Conservation (phyloP, 306 rosid genomes). For the Pterocarpus santalinus region DNA sequence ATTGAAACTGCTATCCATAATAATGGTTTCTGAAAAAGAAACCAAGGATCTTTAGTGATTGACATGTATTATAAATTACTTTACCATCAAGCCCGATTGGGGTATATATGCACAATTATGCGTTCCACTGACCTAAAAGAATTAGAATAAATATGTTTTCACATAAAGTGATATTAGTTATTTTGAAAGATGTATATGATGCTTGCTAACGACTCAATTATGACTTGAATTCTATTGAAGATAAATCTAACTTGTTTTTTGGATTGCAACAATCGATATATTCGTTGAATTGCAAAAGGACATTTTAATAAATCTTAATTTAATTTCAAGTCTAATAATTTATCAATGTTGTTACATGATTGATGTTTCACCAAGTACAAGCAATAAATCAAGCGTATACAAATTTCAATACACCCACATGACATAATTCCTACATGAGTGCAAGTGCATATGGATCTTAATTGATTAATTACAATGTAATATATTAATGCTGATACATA, state of each 20-base stretch:
- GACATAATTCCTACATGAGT: slow-evolving; percentile 46
- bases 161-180: background rate
- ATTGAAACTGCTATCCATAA: slow-evolving; percentile 6
- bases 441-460: slow-evolving; percentile 38
- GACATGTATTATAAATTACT: slow-evolving; percentile 5
- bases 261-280: slow-evolving; percentile 30
- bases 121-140: slow-evolving; percentile 9
- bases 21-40: slow-evolving; percentile 21
- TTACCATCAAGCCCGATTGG: slow-evolving; percentile 7
- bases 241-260: slow-evolving; percentile 30
- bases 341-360: slow-evolving; percentile 41
- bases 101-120: slow-evolving; percentile 27
- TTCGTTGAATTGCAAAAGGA: slow-evolving; percentile 39
- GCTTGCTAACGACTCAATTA: slow-evolving; percentile 43
- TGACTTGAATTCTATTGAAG: slow-evolving; percentile 18
- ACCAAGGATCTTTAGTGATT: slow-evolving; percentile 36
- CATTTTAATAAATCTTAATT: slow-evolving; percentile 29
- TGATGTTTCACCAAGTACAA: slow-evolving; percentile 55
- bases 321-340: slow-evolving; percentile 43
- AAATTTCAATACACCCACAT: slow-evolving; percentile 46
- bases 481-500: background rate
- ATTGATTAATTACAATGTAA: slow-evolving; percentile 14
- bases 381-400: slow-evolving; percentile 39
- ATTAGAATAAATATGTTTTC: background rate
- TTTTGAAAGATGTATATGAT: slow-evolving; percentile 1